These are phyloP conservation scores for Kandelia obovata DNA, from an alignment of 345 rosid genomes.

Conservation along the genomic window DNA sequence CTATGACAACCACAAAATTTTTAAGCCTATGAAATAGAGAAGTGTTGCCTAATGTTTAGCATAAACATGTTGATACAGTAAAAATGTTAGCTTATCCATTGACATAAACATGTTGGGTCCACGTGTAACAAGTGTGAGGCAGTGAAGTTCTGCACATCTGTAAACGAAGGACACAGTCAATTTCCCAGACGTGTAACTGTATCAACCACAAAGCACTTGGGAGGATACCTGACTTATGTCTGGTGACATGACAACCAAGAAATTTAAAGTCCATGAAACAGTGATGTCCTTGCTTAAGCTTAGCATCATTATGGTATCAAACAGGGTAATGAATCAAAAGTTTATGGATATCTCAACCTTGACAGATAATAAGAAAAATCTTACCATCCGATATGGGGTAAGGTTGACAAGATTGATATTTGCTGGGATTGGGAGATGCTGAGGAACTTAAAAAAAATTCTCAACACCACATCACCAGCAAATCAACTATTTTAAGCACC, in stretches of 20 bases:
- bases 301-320: not conserved
- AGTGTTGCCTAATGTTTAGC: not conserved
- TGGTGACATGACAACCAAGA: constrained; percentile 21
- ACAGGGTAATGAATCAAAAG: not conserved
- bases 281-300: no score
- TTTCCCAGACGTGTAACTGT: constrained; percentile 71
- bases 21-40: no score
- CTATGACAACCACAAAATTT: no score
- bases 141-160: constrained; percentile 40
- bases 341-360: constrained; percentile 25
- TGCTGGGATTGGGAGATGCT: constrained; percentile 38
- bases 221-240: constrained; percentile 65
- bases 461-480: constrained; percentile 41
- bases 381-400: constrained; percentile 31
- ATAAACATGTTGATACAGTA: no score
- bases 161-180: constrained; percentile 43
- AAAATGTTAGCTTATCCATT: no score
- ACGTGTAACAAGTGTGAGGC: constrained; percentile 71
- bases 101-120: constrained; percentile 35
- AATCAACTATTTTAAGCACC: not conserved
- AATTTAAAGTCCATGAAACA: no score
- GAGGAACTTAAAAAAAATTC: constrained; percentile 20
- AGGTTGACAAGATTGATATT: constrained; percentile 23
- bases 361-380: constrained; percentile 29
- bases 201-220: constrained; percentile 38